These are phyloP conservation scores for Diospyros kaki DNA, from an alignment of 148 eudicot genomes.

Conservation along the genomic window DNA sequence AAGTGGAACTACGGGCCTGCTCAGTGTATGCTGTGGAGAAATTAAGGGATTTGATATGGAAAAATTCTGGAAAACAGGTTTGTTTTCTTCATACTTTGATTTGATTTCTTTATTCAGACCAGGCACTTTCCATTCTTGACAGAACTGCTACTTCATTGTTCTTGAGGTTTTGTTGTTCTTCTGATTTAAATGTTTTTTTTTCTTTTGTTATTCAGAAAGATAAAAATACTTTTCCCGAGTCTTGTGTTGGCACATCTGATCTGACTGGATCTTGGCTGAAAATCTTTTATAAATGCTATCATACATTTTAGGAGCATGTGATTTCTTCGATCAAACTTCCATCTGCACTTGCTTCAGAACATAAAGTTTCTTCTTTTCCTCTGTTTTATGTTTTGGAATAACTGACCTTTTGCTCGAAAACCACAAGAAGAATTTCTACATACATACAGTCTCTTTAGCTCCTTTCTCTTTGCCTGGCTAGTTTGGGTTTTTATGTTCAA, in stretches of 20 bases:
- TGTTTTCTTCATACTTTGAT: slow-evolving; percentile 5
- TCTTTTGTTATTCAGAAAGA: not conserved
- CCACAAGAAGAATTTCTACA: not conserved
- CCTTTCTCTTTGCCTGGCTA: not conserved
- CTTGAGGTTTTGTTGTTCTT: not conserved
- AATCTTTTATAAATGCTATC: not conserved
- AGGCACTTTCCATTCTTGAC: not conserved
- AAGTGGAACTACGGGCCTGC: slow-evolving; percentile 81
- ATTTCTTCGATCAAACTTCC: too few species aligned
- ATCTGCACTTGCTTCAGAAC: too few species aligned
- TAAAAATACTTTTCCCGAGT: not conserved
- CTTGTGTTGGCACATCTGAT: not conserved
- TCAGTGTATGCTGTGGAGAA: slow-evolving; percentile 73
- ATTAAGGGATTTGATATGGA: slow-evolving; percentile 57
- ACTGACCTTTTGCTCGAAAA: not conserved
- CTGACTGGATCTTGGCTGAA: not conserved
- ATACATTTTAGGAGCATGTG: not conserved
- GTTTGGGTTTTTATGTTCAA: not conserved
- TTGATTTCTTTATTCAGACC: not conserved
- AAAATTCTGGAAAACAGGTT: slow-evolving; percentile 67
- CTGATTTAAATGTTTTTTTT: not conserved
- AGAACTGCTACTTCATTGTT: not conserved
- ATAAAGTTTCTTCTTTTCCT: not conserved
- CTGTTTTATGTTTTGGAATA: not conserved
- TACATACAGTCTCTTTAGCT: too few species aligned